Evolutionary conservation across 2,329 filamentous ascomycete species (phyloP).

Genomic region (Fusarium mexicanum): DNA sequence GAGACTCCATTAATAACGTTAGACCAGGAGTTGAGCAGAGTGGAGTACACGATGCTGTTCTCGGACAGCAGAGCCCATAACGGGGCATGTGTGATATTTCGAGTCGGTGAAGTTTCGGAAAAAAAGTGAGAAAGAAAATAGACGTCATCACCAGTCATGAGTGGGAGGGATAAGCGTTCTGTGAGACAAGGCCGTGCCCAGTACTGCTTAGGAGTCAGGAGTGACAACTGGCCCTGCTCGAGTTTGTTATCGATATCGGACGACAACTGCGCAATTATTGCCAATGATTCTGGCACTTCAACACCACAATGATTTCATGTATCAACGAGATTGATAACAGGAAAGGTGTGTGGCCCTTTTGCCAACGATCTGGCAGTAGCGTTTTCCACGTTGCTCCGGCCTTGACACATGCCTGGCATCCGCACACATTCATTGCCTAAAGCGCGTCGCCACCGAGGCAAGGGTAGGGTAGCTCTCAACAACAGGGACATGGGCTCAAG

Average conservation of each 20-base stretch:
- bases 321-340: slow-evolving; percentile 41
- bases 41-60: slow-evolving; percentile 9
- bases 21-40: slow-evolving; percentile 1
- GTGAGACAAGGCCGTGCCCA: slow-evolving; percentile 27
- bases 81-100: slow-evolving; percentile 24
- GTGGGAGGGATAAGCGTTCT: neutral
- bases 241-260: neutral
- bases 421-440: slow-evolving; percentile 28
- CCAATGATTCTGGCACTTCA: neutral
- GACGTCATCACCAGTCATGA: slow-evolving; percentile 31
- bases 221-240: neutral
- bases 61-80: slow-evolving; percentile 4
- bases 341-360: slow-evolving; percentile 14
- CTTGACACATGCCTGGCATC: slow-evolving; percentile 29
- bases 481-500: neutral
- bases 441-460: slow-evolving; percentile 39
- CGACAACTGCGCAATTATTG: neutral
- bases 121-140: slow-evolving; percentile 33
- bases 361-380: slow-evolving; percentile 25
- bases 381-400: slow-evolving; percentile 30
- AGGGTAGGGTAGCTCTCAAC: slow-evolving; percentile 23
- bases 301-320: neutral
- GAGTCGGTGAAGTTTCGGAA: slow-evolving; percentile 45
- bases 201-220: neutral
- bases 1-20: neutral